phyloP scores from a whole-genome alignment of 1,139 yeast genomes.

The Saccharomyces hybrid region DNA sequence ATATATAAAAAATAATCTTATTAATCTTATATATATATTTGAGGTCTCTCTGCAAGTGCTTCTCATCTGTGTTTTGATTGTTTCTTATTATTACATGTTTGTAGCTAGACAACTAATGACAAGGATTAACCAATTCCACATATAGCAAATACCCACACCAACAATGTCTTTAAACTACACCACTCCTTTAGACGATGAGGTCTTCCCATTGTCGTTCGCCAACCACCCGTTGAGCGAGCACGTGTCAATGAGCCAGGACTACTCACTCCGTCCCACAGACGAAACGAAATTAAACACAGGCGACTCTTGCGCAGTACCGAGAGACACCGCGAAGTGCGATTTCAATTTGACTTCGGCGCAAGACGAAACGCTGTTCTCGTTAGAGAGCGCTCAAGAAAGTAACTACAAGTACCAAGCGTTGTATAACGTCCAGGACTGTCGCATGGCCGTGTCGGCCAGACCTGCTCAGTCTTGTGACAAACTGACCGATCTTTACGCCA shows the following conservation, averaged over 20 bases:
- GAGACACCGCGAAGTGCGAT: neutral
- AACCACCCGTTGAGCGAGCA: neutral
- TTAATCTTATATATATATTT: no score
- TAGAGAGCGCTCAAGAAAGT: neutral
- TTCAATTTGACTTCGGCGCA: neutral
- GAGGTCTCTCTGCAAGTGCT: neutral
- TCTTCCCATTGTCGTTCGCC: neutral
- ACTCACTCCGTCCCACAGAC: neutral
- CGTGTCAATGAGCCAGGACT: neutral
- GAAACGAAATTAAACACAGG: neutral
- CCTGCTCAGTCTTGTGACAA: neutral
- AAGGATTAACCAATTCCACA: neutral
- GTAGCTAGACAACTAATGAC: neutral
- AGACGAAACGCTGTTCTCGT: neutral
- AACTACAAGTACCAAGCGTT: neutral
- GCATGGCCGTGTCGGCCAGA: neutral
- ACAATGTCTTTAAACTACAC: neutral
- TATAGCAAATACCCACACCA: neutral
- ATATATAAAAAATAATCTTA: no score
- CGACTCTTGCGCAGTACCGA: neutral
- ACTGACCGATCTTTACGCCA: slow-evolving; percentile 7
- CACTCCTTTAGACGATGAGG: neutral
- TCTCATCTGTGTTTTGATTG: neutral
- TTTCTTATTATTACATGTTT: neutral
- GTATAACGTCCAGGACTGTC: neutral